Percentiles rank a stretch among this genome's conserved stretches.
Conservation (phyloP, 768 basidiomycete species). For the Xerocomus brunneocitrinus region DNA sequence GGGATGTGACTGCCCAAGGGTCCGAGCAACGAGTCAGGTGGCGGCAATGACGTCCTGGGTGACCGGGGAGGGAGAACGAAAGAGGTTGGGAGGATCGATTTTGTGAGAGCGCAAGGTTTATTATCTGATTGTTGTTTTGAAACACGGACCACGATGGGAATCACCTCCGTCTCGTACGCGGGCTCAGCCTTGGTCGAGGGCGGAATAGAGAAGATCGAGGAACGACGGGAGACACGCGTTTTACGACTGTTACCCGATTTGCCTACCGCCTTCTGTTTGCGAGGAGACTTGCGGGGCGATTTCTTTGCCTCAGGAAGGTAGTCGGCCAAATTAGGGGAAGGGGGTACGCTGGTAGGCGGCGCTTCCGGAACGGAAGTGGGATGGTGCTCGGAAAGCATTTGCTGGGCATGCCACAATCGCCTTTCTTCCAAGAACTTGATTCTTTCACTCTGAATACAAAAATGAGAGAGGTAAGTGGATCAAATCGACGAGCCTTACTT, state of each 20-base stretch:
- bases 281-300: constrained; percentile 42
- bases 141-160: constrained; percentile 28
- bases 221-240: constrained; percentile 43
- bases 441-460: constrained; percentile 49
- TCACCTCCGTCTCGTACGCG: constrained; percentile 52
- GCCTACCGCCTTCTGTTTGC: constrained; percentile 42
- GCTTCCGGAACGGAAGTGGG: constrained; percentile 30
- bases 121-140: constrained; percentile 24
- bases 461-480: constrained; percentile 2
- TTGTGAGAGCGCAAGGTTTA: constrained; percentile 26
- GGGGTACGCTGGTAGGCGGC: constrained; percentile 19
- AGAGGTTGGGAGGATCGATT: constrained; percentile 58
- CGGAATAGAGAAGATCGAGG: constrained; percentile 36
- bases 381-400: constrained; percentile 55
- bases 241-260: constrained; percentile 45
- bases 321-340: constrained; percentile 21
- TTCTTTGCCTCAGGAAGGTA: constrained; percentile 33
- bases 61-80: constrained; percentile 80
- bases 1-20: constrained; percentile 21
- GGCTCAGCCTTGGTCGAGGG: constrained; percentile 36
- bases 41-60: constrained; percentile 57
- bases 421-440: constrained; percentile 62
- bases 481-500: constrained; percentile 42
- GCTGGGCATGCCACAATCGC: constrained; percentile 65
- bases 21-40: constrained; percentile 36